Base-by-base conservation (phyloP, 2,329 filamentous ascomycete species). In the Colletotrichum theobromicola region DNA sequence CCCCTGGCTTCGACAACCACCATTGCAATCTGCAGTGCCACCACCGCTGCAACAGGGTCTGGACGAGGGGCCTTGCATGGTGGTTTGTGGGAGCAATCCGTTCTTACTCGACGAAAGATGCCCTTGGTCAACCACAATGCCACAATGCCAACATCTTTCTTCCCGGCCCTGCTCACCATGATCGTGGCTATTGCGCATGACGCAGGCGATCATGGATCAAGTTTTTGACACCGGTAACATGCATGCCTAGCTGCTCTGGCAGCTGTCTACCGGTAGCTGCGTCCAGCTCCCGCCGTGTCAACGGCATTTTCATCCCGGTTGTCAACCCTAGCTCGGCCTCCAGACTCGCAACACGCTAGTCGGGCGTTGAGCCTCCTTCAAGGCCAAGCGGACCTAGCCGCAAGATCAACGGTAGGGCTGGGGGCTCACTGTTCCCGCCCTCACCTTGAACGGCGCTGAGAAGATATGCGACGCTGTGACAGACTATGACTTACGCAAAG, bases 401-500 rank as follows among this genome's bases (percentile, higher is more conserved):
- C 62, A 50, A 62, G 32, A 53, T 58, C 42, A 73, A 63, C 70
- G 16, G n/a, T 57, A 68, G 46, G 63, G 69, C 69, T 74, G 61
- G 58, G 42, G 35, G 37, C 21, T 58, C 42, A 57, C 63, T 24
- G 53, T 55, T 50, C 55, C 55, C n/a, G 32, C 26, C 34, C 61
- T 71, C 37, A 16, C 42, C 30, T 15, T 16, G 26, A 71, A 28
- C 55, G 26, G 35, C 30, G 26, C 28, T 55, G 61, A 28, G 32
- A 55, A 62, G 26, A 21, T 10, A 42, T 32, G 34, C 34, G 34
- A 72, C 42, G 32, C 15, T 62, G 62, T 53, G 50, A n/a, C 65
- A 74, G 70, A 58, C 67, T 37, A 60, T 65, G 73, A 61, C 60
- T 60, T 70, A 32, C 58, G 58, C 63, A 65, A 74, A 62, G 64